Evolutionary conservation across 768 basidiomycete genomes (phyloP), one percentile per base, ranked within the genome.

Genomic region (Suillus tomentosus): DNA sequence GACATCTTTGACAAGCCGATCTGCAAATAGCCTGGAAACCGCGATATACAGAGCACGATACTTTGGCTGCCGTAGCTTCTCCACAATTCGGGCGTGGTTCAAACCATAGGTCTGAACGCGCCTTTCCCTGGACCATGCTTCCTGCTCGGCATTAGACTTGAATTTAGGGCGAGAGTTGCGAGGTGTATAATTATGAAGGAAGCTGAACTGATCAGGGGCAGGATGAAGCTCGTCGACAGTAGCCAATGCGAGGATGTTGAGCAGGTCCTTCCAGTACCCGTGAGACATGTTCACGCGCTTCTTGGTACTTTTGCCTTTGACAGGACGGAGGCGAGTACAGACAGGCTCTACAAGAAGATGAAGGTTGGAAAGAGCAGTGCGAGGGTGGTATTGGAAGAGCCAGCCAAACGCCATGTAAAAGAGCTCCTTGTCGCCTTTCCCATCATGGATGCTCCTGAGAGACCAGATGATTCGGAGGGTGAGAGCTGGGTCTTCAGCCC

Each of bases 191-290:
- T 66, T 72, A 64, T 75, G 73, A 31, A 74, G 64, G 64, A 77
- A 77, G 14, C 63, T 69, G 7, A 71, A 65, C 10, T 63, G 63
- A 0, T 60, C 47, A 2, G 39, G 1, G 1, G 19, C 60, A 15
- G 70, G 65, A 24, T 45, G 61, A 24, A 91, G 80, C 64, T 90
- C 78, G 63, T 81, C 83, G 17, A 80, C 72, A 1, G 85, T 79
- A 13, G 85, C 86, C 36, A 92, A 79, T 5, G 84, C 80, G 5
- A 91, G 78, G 57, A 92, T 85, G 60, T 90, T 87, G 60, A 90
- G 81, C 24, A 91, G 79, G 67, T 91, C 90, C 70, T 92, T 91
- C 87, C 88, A 91, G 69, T 87, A 90, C 0, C 90, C 90, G 57
- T 91, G 89, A 5, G 80, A 64, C 22, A 67, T 61, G 39, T 70